Evolutionary conservation across 345 rosid species (phyloP).

Genomic region (Pseudoturritis turrita): DNA sequence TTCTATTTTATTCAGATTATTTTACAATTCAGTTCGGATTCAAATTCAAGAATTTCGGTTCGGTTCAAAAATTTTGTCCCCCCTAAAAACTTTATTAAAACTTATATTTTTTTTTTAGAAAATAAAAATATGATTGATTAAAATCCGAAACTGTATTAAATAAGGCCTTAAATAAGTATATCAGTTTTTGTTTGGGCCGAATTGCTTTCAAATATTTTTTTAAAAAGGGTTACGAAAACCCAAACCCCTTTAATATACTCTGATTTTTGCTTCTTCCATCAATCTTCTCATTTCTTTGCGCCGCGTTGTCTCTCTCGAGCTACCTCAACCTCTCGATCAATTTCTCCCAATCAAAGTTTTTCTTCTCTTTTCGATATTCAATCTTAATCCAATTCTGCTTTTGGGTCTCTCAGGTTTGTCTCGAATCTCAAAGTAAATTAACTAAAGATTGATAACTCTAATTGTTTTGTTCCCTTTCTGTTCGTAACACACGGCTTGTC

Average conservation of each 20-base stretch:
- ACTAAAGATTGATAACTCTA: background rate
- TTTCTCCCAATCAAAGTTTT: background rate
- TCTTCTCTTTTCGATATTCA: background rate
- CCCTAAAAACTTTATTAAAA: too few species aligned
- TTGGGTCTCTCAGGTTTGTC: conserved; percentile 13
- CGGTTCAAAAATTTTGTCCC: too few species aligned
- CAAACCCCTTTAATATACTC: background rate
- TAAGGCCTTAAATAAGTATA: too few species aligned
- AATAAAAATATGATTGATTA: too few species aligned
- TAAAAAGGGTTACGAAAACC: conserved; percentile 11
- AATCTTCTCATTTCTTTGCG: background rate
- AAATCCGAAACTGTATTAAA: too few species aligned
- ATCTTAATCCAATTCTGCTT: background rate
- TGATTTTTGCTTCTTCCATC: background rate
- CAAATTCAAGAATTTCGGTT: too few species aligned
- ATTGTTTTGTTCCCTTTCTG: background rate
- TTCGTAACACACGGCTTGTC: background rate
- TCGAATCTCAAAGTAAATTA: background rate
- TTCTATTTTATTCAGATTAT: too few species aligned
- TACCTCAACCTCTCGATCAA: conserved; percentile 1
- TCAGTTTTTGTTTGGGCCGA: too few species aligned
- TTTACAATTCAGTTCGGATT: too few species aligned
- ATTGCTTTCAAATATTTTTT: background rate
- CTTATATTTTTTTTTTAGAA: too few species aligned
- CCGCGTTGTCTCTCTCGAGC: conserved; percentile 11